Base-by-base conservation (phyloP, 106 monocot genomes). In the Alisma plantagoaquatica region DNA sequence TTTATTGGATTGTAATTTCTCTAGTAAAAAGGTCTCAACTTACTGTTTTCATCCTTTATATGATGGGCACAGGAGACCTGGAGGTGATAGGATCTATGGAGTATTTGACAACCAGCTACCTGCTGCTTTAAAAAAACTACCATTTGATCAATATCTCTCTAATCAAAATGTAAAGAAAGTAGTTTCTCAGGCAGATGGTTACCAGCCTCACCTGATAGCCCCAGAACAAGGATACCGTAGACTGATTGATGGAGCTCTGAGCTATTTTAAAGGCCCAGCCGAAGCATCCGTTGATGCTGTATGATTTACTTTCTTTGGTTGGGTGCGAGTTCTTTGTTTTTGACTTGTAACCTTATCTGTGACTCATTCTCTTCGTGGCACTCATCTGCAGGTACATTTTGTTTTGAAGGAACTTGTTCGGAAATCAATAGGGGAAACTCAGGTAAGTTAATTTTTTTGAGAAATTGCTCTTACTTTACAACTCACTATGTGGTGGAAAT, bases 51-150 rank as follows among this genome's bases (percentile, higher is more conserved):
- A 19, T 10, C 9, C 15, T 10, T 28, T 6, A 41, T 24, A 47
- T 20, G 3, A 31, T 57, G 51, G 22, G 18, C 20, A 33, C 72
- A 82, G 81, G 51, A 67, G 81, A 29, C 65, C 81, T 41, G 81
- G 81, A 45, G 81, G 81, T 42, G 81, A 76, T 69, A 51, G 64
- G 35, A 76, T 81, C 24, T 81, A 81, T 69, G 75, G 75, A 27
- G 76, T 82, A 41, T 82, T 82, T 56, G 81, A 82, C 69, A 82
- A 76, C 53, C 81, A 82, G 52, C 76, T 82, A 25, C 81, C 81
- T 31, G 72, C 73, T 43, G 81, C 81, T 61, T 61, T 82, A 6
- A 82, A 49, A 55, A 82, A 76, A 48, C 76, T 82, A 52, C 81
- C 81, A 25, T 69, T 82, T 62, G 81, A 82, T 51, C 68, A 62